Percentiles rank a stretch among this genome's conserved stretches.
These are phyloP conservation scores for Arthrobotrys megalospora DNA, from an alignment of 2,329 filamentous ascomycete genomes.

Conservation along the genomic window DNA sequence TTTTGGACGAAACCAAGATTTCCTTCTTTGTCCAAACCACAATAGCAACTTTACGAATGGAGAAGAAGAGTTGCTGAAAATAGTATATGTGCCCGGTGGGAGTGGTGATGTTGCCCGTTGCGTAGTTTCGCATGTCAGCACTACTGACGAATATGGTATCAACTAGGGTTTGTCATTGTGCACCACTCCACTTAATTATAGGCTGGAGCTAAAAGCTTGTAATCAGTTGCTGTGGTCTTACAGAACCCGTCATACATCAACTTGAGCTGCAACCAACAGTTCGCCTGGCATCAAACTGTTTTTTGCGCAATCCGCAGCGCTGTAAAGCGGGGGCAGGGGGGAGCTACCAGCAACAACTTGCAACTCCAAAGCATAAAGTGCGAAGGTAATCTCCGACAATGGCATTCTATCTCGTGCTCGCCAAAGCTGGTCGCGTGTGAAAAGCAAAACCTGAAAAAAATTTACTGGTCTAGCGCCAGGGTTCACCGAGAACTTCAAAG, in stretches of 20 bases:
- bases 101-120: slow-evolving; percentile 50
- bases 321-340: slow-evolving; percentile 36
- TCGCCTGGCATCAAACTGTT: slow-evolving; percentile 22
- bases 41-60: slow-evolving; percentile 36
- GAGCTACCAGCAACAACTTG: slow-evolving; percentile 37
- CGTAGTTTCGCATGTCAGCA: slow-evolving; percentile 60
- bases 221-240: slow-evolving; percentile 55
- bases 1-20: slow-evolving; percentile 32
- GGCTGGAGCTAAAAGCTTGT: slow-evolving; percentile 45
- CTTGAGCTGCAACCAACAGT: slow-evolving; percentile 8
- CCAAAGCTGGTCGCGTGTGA: slow-evolving; percentile 27
- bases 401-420: slow-evolving; percentile 16
- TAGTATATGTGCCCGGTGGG: slow-evolving; percentile 46
- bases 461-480: slow-evolving; percentile 9
- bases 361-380: slow-evolving; percentile 23
- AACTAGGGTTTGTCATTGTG: slow-evolving; percentile 57
- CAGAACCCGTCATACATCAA: slow-evolving; percentile 40
- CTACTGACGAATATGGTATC: slow-evolving; percentile 57
- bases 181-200: slow-evolving; percentile 60
- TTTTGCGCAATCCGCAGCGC: slow-evolving; percentile 53
- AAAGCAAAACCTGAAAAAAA: slow-evolving; percentile 31
- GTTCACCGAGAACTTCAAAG: slow-evolving; percentile 25
- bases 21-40: slow-evolving; percentile 40
- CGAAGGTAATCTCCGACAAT: slow-evolving; percentile 37
- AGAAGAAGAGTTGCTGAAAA: slow-evolving; percentile 54